These are phyloP conservation scores for Suhomyces yuchorum DNA, from an alignment of 1,139 yeast species.

Conservation along the genomic window DNA sequence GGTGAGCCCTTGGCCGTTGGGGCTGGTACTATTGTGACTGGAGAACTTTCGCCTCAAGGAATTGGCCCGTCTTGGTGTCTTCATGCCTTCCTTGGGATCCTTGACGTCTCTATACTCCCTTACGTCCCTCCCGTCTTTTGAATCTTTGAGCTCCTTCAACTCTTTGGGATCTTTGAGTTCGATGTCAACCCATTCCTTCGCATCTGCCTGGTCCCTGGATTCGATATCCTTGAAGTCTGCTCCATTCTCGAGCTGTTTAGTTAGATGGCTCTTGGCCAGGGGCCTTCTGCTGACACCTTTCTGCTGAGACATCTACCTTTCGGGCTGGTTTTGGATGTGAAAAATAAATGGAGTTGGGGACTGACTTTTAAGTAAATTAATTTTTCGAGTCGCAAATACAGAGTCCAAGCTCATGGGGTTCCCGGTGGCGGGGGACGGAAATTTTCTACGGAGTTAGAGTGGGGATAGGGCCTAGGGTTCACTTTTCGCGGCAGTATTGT, in stretches of 20 bases:
- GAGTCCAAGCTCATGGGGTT: not conserved
- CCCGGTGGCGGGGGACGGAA: not conserved
- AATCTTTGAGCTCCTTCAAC: not conserved
- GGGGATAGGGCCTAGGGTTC: not conserved
- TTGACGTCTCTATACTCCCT: not conserved
- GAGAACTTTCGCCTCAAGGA: conserved; percentile 2
- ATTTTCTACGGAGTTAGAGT: not conserved
- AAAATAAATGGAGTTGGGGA: not conserved
- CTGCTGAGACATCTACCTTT: not conserved
- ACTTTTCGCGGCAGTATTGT: not conserved
- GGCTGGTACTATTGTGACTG: conserved; percentile 10
- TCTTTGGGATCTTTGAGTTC: not conserved
- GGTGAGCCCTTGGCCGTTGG: conserved; percentile 3
- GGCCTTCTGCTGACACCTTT: not conserved
- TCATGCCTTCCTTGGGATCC: not conserved
- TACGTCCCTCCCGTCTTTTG: not conserved
- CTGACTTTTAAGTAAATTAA: not conserved
- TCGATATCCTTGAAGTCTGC: not conserved
- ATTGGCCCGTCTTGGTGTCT: conserved; percentile 2
- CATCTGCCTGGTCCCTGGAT: not conserved
- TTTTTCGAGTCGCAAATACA: not conserved
- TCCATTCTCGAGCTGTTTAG: conserved; percentile 5
- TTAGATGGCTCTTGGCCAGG: conserved; percentile 10
- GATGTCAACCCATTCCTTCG: not conserved
- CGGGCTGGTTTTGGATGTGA: not conserved